phyloP scores from a whole-genome alignment of 1,139 yeast species.

The Arxiozyma bovina region DNA sequence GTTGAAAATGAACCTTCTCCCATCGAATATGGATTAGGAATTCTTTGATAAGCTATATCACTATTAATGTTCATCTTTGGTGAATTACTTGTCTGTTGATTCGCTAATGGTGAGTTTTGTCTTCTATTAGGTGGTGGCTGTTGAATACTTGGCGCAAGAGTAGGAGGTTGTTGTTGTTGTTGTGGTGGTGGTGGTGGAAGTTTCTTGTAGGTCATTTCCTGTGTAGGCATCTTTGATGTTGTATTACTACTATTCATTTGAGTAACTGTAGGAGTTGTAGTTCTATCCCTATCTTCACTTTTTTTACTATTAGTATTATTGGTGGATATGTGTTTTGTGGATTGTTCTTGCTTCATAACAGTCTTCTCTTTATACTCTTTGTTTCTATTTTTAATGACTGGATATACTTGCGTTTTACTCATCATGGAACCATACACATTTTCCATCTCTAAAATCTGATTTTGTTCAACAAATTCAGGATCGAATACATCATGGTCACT shows the following conservation, averaged over 20 bases:
- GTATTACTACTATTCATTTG: background rate
- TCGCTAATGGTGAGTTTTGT: background rate
- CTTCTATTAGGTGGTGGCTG: background rate
- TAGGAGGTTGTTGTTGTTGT: too few species aligned
- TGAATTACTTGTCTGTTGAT: background rate
- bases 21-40: conserved; percentile 1
- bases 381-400: background rate
- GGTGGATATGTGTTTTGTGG: background rate
- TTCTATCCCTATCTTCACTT: background rate
- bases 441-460: conserved; percentile 11
- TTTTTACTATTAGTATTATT: too few species aligned
- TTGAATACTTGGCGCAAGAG: conserved; percentile 1
- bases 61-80: background rate
- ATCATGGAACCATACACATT: conserved; percentile 3
- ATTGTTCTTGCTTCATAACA: background rate
- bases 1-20: background rate
- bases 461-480: conserved; percentile 29
- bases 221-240: background rate
- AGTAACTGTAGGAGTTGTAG: background rate
- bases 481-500: conserved; percentile 24
- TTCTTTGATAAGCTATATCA: background rate
- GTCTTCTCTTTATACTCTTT: background rate
- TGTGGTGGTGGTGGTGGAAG: conserved; percentile 1
- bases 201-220: background rate
- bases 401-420: background rate